phyloP scores from a whole-genome alignment of 108 stramenopile species.

The Nitzschia sp. region DNA sequence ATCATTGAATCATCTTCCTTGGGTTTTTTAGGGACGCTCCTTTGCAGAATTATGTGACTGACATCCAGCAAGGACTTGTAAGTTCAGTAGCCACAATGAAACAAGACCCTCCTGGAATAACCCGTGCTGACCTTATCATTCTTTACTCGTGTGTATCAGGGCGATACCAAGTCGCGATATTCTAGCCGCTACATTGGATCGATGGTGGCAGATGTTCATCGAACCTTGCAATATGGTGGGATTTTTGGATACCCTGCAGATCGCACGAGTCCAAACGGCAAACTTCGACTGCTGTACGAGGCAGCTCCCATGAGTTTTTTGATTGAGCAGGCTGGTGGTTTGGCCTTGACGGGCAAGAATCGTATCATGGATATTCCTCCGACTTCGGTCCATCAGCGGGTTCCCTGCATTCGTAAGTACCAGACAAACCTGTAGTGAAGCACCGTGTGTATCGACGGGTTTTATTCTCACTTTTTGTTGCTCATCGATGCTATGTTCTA shows the following conservation, averaged over 20 bases:
- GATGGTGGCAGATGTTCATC: slow-evolving; percentile 95
- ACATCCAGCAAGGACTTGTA: slow-evolving; percentile 27
- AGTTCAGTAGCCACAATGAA: slow-evolving; percentile 12
- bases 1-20: background rate
- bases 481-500: too few species aligned
- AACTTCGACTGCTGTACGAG: slow-evolving; percentile 71
- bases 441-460: background rate
- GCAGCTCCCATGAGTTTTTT: slow-evolving; percentile 90
- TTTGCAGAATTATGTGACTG: slow-evolving; percentile 14
- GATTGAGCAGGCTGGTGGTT: slow-evolving; percentile 89
- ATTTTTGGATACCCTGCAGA: slow-evolving; percentile 93
- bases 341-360: slow-evolving; percentile 46
- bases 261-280: slow-evolving; percentile 63
- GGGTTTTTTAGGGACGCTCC: background rate
- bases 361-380: slow-evolving; percentile 50
- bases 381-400: slow-evolving; percentile 52
- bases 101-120: background rate
- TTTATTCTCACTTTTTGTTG: background rate
- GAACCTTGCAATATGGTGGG: slow-evolving; percentile 92
- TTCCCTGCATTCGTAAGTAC: slow-evolving; percentile 49
- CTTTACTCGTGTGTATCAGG: slow-evolving; percentile 23
- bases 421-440: too few species aligned
- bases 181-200: slow-evolving; percentile 88
- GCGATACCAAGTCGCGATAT: slow-evolving; percentile 35
- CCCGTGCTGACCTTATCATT: background rate